phyloP scores from a whole-genome alignment of 2,329 filamentous ascomycete species.

The Pleomassaria siparia region DNA sequence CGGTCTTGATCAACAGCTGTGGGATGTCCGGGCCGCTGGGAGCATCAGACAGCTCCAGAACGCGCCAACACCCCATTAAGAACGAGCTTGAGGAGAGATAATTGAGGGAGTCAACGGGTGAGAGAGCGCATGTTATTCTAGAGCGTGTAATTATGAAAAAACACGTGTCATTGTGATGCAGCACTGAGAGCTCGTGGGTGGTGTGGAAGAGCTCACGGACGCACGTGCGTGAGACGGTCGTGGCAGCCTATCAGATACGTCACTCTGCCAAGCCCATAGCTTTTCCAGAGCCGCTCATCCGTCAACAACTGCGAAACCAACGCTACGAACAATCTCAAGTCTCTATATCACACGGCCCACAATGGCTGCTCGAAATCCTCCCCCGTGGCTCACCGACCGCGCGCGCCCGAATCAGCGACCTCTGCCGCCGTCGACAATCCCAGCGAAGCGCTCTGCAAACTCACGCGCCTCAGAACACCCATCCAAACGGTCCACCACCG shows the following conservation, averaged over 20 bases:
- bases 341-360: background rate
- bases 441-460: slow-evolving; percentile 48
- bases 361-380: slow-evolving; percentile 38
- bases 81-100: background rate
- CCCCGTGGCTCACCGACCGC: slow-evolving; percentile 36
- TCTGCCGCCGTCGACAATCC: slow-evolving; percentile 37
- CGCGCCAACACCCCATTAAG: slow-evolving; percentile 39
- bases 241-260: background rate
- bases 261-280: background rate
- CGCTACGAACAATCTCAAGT: background rate
- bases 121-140: background rate
- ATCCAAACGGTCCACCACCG: slow-evolving; percentile 48
- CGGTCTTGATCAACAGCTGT: slow-evolving; percentile 63
- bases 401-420: slow-evolving; percentile 22
- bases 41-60: slow-evolving; percentile 29
- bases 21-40: slow-evolving; percentile 47
- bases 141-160: background rate
- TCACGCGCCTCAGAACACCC: slow-evolving; percentile 42
- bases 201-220: background rate
- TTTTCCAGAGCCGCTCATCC: background rate
- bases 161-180: background rate
- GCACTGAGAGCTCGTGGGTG: background rate
- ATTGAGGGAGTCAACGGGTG: background rate
- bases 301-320: background rate
- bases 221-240: background rate